A percentile compares a stretch with the other conserved stretches of the same genome.
phyloP scores from a whole-genome alignment of 129 eudicot genomes.

The Scalesia atractyloides region DNA sequence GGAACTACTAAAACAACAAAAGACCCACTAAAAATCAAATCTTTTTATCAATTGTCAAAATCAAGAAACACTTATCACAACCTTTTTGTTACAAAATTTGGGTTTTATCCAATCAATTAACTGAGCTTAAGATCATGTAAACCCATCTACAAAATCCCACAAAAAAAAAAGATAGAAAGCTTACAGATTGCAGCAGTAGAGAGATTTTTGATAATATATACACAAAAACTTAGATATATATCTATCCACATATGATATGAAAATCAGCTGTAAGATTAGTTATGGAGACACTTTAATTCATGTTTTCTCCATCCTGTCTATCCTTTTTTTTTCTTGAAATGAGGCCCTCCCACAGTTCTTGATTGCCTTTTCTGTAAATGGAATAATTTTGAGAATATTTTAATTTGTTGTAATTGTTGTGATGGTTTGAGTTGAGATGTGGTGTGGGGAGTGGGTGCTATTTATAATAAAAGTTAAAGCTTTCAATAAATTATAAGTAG shows the following conservation, averaged over 20 bases:
- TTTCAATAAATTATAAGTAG: conserved; percentile 21
- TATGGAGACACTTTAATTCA: conserved; percentile 32
- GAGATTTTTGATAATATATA: conserved; percentile 11
- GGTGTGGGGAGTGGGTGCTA: conserved; percentile 13
- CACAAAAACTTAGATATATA: not conserved
- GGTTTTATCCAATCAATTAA: conserved; percentile 3
- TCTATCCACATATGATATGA: conserved; percentile 1
- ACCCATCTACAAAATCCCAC: conserved; percentile 3
- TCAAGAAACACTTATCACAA: not conserved
- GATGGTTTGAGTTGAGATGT: conserved; percentile 11
- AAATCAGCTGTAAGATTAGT: conserved; percentile 21
- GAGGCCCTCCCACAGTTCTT: conserved; percentile 24
- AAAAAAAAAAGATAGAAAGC: conserved; percentile 27
- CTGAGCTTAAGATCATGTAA: conserved; percentile 14
- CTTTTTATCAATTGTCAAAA: conserved; percentile 6
- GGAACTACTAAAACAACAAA: conserved; percentile 13
- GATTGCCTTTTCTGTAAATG: conserved; percentile 30
- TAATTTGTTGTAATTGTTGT: conserved; percentile 15
- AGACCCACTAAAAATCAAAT: conserved; percentile 7
- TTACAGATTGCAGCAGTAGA: conserved; percentile 28
- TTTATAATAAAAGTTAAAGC: conserved; percentile 29
- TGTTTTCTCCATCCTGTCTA: not conserved
- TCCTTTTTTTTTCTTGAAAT: conserved; percentile 11
- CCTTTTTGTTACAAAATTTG: not conserved
- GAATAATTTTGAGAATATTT: conserved; percentile 8